Evolutionary conservation across 2,329 filamentous ascomycete genomes (phyloP).

Genomic region (Claviceps spartinae): DNA sequence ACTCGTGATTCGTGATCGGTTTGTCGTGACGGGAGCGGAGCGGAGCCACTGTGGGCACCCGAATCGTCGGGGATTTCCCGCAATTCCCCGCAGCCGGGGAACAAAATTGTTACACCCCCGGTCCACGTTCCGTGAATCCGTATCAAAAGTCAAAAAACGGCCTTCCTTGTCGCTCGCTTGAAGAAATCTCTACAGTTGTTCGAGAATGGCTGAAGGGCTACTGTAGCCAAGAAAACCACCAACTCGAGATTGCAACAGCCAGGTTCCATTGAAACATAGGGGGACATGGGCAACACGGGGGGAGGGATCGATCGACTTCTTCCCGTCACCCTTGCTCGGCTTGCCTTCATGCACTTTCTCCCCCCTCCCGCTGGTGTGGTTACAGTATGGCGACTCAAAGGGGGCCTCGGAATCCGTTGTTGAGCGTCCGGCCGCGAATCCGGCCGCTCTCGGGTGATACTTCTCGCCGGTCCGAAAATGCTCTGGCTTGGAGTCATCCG

Average conservation of each 20-base stretch:
- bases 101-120: not conserved
- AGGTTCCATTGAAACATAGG: too few relatives aligned
- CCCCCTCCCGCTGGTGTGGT: not conserved
- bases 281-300: too few relatives aligned
- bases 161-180: too few relatives aligned
- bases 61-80: not conserved
- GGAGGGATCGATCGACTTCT: too few relatives aligned
- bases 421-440: not conserved
- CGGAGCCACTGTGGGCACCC: not conserved
- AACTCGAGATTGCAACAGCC: too few relatives aligned
- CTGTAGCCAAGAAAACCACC: too few relatives aligned
- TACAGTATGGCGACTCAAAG: not conserved
- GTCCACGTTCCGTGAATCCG: not conserved
- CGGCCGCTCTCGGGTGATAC: not conserved
- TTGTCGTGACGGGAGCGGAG: too few relatives aligned
- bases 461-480: not conserved
- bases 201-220: too few relatives aligned
- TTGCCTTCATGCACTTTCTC: not conserved
- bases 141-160: too few relatives aligned
- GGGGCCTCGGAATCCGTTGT: not conserved
- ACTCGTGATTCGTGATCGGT: too few relatives aligned
- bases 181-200: too few relatives aligned
- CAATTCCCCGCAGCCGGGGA: not conserved
- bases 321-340: too few relatives aligned
- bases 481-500: not conserved